Conservation (phyloP, 164 flowering plant genomes). For the Chloranthus sessilifolius region DNA sequence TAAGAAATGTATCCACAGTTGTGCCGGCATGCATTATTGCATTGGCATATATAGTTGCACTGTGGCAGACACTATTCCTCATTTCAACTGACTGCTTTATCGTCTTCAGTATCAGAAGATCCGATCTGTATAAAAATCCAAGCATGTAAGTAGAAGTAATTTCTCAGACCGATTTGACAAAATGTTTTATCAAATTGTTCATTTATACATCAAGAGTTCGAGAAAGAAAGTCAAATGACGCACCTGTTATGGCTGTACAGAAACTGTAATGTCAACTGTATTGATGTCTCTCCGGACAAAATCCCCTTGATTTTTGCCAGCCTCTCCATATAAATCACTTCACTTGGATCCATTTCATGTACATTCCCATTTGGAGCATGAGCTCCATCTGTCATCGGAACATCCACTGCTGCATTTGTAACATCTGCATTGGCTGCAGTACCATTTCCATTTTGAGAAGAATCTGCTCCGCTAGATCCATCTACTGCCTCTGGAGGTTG, state of each 20-base stretch:
- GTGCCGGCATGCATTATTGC: slow-evolving; percentile 99
- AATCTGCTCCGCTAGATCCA: slow-evolving; percentile 26
- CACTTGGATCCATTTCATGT: slow-evolving; percentile 41
- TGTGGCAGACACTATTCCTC: slow-evolving; percentile 95
- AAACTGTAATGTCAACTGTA: slow-evolving; percentile 84
- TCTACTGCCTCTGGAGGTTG: slow-evolving; percentile 25
- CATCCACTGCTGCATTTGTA: slow-evolving; percentile 40
- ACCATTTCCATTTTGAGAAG: slow-evolving; percentile 37
- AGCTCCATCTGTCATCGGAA: slow-evolving; percentile 29
- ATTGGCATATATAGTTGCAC: slow-evolving; percentile 94
- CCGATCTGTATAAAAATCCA: slow-evolving; percentile 50
- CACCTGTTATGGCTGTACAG: slow-evolving; percentile 87
- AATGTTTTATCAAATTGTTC: background rate
- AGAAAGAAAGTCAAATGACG: slow-evolving; percentile 7
- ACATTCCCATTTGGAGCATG: slow-evolving; percentile 24
- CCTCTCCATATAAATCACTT: slow-evolving; percentile 57
- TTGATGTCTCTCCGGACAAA: slow-evolving; percentile 89
- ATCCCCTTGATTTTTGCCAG: slow-evolving; percentile 65
- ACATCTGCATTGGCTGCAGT: slow-evolving; percentile 1
- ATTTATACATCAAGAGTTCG: background rate
- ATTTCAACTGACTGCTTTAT: slow-evolving; percentile 95
- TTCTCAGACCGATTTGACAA: background rate
- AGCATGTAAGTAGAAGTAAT: background rate
- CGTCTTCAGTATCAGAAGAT: slow-evolving; percentile 80
- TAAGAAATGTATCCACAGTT: slow-evolving; percentile 86